Evolutionary conservation across 306 rosid species (phyloP).

Genomic region (Inga leiocalycina): DNA sequence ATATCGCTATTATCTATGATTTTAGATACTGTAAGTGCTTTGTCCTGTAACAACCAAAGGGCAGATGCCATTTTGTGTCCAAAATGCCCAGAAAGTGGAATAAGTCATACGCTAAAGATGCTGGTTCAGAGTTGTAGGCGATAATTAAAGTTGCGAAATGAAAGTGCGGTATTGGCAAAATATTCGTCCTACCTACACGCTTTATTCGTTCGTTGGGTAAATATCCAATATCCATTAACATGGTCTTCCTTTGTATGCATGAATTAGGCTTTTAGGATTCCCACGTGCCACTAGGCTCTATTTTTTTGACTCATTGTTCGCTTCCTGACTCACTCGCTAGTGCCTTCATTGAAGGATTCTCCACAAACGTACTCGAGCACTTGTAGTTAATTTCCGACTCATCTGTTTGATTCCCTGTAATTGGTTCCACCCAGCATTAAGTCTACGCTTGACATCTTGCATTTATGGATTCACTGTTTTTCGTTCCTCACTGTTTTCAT

Average conservation of each 20-base stretch:
- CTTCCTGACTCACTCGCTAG: background rate
- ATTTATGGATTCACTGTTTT: too few species aligned
- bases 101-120: slow-evolving; percentile 28
- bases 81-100: slow-evolving; percentile 18
- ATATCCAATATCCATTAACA: background rate
- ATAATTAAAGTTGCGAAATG: background rate
- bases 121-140: background rate
- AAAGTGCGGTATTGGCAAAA: background rate
- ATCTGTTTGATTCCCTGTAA: background rate
- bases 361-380: background rate
- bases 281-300: background rate
- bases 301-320: background rate
- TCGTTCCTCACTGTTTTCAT: too few species aligned
- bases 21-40: background rate
- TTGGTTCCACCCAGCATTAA: background rate
- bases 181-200: background rate
- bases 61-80: slow-evolving; percentile 33
- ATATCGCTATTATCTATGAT: background rate
- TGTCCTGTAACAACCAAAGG: slow-evolving; percentile 15
- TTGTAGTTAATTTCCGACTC: background rate
- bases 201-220: slow-evolving; percentile 6
- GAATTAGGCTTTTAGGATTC: background rate
- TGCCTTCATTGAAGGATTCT: background rate
- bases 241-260: background rate
- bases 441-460: background rate